phyloP scores from a whole-genome alignment of 768 basidiomycete genomes.

The Mycena rebaudengoi region DNA sequence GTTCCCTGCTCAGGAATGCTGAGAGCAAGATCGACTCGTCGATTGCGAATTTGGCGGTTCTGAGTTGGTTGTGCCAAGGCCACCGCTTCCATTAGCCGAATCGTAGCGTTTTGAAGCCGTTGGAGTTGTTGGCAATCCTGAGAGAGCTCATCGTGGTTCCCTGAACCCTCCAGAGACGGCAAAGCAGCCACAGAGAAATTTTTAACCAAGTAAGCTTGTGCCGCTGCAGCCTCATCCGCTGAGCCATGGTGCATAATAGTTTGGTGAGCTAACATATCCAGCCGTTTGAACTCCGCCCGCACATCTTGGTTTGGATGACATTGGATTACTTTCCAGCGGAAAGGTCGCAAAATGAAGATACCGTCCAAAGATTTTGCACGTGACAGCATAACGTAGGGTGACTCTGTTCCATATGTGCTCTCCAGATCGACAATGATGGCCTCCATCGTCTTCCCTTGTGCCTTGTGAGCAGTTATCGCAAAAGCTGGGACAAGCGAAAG shows the following conservation, averaged over 20 bases:
- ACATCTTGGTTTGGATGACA: background rate
- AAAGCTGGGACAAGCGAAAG: background rate
- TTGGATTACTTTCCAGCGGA: background rate
- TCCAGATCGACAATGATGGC: background rate
- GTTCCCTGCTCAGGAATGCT: too few species aligned
- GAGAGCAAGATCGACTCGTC: too few species aligned
- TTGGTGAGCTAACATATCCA: background rate
- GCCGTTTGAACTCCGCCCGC: background rate
- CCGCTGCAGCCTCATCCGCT: background rate
- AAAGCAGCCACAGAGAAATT: constrained; percentile 2
- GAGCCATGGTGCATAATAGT: background rate
- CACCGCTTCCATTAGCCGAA: too few species aligned
- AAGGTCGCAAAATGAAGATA: background rate
- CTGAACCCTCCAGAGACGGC: background rate
- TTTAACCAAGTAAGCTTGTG: background rate
- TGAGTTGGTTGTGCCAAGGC: too few species aligned
- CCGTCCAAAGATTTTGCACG: background rate
- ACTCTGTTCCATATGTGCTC: background rate
- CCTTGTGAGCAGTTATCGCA: constrained; percentile 8
- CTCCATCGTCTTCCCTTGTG: constrained; percentile 4
- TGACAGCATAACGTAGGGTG: constrained; percentile 8
- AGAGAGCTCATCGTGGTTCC: background rate
- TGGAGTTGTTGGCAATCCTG: background rate
- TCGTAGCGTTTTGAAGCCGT: background rate
- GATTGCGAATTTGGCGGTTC: too few species aligned